Evolutionary conservation across 345 rosid genomes (phyloP).

Genomic region (Firmiana major): DNA sequence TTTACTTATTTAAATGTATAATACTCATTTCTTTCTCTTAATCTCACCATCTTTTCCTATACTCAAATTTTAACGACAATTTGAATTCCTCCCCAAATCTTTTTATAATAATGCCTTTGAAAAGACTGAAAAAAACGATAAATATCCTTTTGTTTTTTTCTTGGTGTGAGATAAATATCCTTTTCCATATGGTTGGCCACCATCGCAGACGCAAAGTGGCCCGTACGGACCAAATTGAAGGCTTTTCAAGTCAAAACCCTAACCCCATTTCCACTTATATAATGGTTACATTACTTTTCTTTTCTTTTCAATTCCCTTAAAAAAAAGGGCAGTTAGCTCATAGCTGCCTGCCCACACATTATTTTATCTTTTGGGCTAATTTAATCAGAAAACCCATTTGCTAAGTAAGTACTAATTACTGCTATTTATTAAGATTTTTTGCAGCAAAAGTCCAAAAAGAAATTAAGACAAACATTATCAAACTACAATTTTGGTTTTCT

Average conservation of each 20-base stretch:
- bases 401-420: background rate
- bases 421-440: background rate
- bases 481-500: background rate
- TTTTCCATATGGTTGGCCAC: slow-evolving; percentile 10
- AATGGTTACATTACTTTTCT: background rate
- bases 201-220: background rate
- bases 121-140: background rate
- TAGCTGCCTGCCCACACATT: background rate
- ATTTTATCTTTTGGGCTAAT: background rate
- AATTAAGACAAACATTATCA: background rate
- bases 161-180: too few relatives aligned
- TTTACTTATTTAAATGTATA: too few relatives aligned
- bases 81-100: too few relatives aligned
- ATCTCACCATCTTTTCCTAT: too few relatives aligned
- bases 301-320: background rate
- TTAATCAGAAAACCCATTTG: background rate
- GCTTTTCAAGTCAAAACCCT: slow-evolving; percentile 15
- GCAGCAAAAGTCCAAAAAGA: background rate
- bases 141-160: too few relatives aligned
- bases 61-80: too few relatives aligned
- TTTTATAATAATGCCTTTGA: background rate
- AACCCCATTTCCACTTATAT: background rate
- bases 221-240: slow-evolving; percentile 9
- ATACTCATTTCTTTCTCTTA: too few relatives aligned
- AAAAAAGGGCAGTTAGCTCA: background rate